Percentiles rank a stretch among this genome's conserved stretches.
Conservation (phyloP, 129 eudicot species). For the Flaveria sonorensis region DNA sequence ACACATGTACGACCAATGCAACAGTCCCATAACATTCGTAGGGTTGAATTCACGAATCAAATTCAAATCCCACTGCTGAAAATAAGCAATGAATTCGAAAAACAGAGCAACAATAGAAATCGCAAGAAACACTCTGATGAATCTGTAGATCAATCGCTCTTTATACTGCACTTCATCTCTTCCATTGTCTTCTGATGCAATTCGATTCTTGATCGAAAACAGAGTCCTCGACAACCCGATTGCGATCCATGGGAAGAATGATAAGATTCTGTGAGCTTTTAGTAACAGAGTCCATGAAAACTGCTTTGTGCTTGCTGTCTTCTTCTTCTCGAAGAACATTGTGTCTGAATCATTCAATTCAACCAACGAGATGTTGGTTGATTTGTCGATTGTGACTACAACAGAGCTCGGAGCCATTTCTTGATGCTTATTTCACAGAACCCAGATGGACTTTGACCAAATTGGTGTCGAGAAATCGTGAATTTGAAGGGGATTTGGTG, state of each 20-base stretch:
- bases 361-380: constrained; percentile 50
- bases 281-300: constrained; percentile 68
- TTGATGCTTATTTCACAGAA: not conserved
- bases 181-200: constrained; percentile 48
- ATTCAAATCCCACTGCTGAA: constrained; percentile 71
- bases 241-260: constrained; percentile 65
- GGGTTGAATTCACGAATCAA: constrained; percentile 46
- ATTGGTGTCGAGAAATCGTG: constrained; percentile 8
- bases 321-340: constrained; percentile 57
- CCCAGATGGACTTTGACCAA: constrained; percentile 30
- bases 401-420: constrained; percentile 58
- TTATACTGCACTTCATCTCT: constrained; percentile 69
- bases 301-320: constrained; percentile 70
- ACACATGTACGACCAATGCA: constrained; percentile 67
- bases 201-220: constrained; percentile 50
- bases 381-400: constrained; percentile 48
- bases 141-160: constrained; percentile 62
- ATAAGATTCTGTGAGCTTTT: constrained; percentile 60
- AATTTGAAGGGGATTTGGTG: not conserved
- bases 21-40: constrained; percentile 53
- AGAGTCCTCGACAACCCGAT: constrained; percentile 39
- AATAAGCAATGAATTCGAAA: constrained; percentile 70
- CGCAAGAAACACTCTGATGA: constrained; percentile 63
- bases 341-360: constrained; percentile 47
- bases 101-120: constrained; percentile 56